Conservation (phyloP, 108 stramenopile species). For the Mediolabrus comicus region DNA sequence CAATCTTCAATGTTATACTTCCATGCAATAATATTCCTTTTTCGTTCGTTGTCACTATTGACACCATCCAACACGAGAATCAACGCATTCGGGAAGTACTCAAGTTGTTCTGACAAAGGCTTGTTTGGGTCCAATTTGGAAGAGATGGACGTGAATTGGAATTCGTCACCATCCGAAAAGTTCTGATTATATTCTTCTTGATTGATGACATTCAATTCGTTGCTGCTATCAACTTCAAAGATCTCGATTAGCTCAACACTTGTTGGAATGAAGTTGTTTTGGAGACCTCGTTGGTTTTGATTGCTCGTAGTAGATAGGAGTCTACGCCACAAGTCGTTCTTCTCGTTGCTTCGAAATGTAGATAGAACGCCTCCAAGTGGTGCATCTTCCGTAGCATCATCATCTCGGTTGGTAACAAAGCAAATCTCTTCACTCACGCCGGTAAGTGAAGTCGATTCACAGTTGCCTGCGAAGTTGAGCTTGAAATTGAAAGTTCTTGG, state of each 20-base stretch:
- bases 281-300: background rate
- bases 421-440: background rate
- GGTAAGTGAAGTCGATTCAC: background rate
- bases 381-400: background rate
- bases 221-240: slow-evolving; percentile 4
- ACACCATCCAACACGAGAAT: slow-evolving; percentile 9
- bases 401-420: background rate
- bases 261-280: background rate
- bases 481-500: slow-evolving; percentile 1
- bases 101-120: slow-evolving; percentile 11
- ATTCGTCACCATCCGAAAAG: background rate
- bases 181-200: slow-evolving; percentile 11
- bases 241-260: background rate
- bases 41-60: background rate
- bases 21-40: slow-evolving; percentile 23
- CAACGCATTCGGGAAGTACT: slow-evolving; percentile 10
- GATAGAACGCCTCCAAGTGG: background rate
- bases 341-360: too few species aligned
- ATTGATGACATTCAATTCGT: slow-evolving; percentile 11
- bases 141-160: slow-evolving; percentile 2
- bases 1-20: background rate
- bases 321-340: too few species aligned
- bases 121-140: background rate
- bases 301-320: too few species aligned
- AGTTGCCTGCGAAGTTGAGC: slow-evolving; percentile 3